These are phyloP conservation scores for Ceratocystis huliohia DNA, from an alignment of 2,329 filamentous ascomycete genomes.

Conservation along the genomic window DNA sequence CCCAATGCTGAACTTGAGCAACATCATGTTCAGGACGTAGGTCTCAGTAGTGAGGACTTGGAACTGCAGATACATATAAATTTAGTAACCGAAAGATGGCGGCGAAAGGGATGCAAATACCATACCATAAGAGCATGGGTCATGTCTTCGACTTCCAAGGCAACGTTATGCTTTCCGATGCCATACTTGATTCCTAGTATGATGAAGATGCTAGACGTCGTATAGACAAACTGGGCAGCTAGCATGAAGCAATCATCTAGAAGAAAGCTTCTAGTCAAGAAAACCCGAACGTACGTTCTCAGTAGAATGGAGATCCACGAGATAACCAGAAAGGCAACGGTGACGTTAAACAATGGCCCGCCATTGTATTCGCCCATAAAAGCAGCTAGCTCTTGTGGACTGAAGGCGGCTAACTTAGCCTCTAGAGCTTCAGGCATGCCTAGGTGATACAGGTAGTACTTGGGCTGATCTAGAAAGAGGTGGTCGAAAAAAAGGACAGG, in stretches of 20 bases:
- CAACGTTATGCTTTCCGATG: slow-evolving; percentile 37
- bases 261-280: slow-evolving; percentile 35
- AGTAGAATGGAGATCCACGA: slow-evolving; percentile 34
- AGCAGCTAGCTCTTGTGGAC: slow-evolving; percentile 3
- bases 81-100: not conserved
- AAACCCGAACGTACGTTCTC: slow-evolving; percentile 34
- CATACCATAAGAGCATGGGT: slow-evolving; percentile 37
- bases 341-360: slow-evolving; percentile 29
- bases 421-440: slow-evolving; percentile 1
- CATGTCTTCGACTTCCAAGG: slow-evolving; percentile 31
- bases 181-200: slow-evolving; percentile 33
- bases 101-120: not conserved
- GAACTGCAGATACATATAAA: slow-evolving; percentile 28
- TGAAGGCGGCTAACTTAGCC: not conserved
- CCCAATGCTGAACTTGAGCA: slow-evolving; percentile 44
- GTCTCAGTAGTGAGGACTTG: slow-evolving; percentile 40
- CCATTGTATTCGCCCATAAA: slow-evolving; percentile 32
- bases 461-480: not conserved
- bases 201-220: slow-evolving; percentile 36
- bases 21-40: slow-evolving; percentile 43
- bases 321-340: slow-evolving; percentile 30
- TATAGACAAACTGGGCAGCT: slow-evolving; percentile 35
- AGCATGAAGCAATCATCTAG: slow-evolving; percentile 45
- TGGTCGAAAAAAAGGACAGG: not conserved
- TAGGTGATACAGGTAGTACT: not conserved